Evolutionary conservation across 179 eudicot species (phyloP).

Genomic region (Amaranthus tricolor): DNA sequence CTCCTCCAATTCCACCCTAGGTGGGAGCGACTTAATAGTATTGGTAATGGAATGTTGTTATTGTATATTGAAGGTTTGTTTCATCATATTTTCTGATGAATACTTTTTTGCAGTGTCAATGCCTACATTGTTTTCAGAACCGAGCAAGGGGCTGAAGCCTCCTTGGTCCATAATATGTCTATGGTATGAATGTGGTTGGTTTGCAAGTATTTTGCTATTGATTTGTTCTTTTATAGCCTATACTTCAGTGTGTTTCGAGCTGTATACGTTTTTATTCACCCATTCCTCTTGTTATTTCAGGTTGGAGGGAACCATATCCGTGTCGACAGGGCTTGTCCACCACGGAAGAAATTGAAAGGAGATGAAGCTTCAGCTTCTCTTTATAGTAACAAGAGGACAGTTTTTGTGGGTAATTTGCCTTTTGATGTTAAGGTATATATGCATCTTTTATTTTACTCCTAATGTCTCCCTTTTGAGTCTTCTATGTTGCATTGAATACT

Average conservation of each 20-base stretch:
- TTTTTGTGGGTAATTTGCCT: conserved; percentile 88
- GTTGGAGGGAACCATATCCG: conserved; percentile 87
- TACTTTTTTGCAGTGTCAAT: conserved; percentile 58
- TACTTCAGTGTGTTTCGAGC: background rate
- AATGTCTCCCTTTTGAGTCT: background rate
- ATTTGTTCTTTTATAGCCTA: conserved; percentile 4
- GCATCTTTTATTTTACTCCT: background rate
- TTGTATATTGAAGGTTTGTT: background rate
- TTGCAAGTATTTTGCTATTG: background rate
- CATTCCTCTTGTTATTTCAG: conserved; percentile 31
- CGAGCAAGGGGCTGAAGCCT: conserved; percentile 79
- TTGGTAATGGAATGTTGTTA: too few relatives aligned
- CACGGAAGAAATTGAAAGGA: conserved; percentile 94
- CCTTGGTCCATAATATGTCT: conserved; percentile 86
- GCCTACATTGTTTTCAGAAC: conserved; percentile 81
- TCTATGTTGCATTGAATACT: conserved; percentile 7
- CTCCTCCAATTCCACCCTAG: too few relatives aligned
- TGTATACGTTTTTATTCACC: background rate
- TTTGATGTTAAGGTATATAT: conserved; percentile 89
- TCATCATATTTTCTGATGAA: conserved; percentile 12
- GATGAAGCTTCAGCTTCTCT: conserved; percentile 48
- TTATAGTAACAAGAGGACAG: conserved; percentile 78
- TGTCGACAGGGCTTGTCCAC: conserved; percentile 99
- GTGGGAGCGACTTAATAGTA: too few relatives aligned
- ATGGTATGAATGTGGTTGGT: conserved; percentile 51